phyloP scores from a whole-genome alignment of 2,329 filamentous ascomycete species.

The Byssoonygena ceratinophila region DNA sequence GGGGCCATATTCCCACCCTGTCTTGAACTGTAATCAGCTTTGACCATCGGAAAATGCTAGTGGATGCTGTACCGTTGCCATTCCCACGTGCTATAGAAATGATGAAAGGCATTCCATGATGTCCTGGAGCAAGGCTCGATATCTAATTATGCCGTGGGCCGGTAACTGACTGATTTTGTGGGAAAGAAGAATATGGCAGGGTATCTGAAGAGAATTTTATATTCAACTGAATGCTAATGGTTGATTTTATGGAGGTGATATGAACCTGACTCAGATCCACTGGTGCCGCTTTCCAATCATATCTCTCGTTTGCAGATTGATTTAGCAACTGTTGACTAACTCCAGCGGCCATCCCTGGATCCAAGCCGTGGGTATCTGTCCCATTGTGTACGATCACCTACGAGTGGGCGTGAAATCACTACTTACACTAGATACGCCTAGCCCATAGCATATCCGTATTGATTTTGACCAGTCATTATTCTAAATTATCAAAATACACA shows the following conservation, averaged over 20 bases:
- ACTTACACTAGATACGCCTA: neutral
- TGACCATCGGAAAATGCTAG: conserved; percentile 5
- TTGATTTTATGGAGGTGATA: too few relatives aligned
- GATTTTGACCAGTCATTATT: neutral
- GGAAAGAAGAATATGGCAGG: neutral
- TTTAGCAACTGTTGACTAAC: neutral
- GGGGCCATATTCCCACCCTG: neutral
- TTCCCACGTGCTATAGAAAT: conserved; percentile 2
- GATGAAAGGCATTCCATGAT: neutral
- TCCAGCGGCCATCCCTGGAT: neutral
- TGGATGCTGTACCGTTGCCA: neutral
- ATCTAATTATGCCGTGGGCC: neutral
- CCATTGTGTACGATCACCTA: neutral
- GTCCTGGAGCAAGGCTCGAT: neutral
- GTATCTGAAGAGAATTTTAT: too few relatives aligned
- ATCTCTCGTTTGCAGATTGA: neutral
- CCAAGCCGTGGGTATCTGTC: neutral
- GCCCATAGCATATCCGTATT: neutral
- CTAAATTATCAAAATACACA: neutral
- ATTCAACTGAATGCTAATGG: too few relatives aligned
- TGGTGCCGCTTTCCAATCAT: neutral
- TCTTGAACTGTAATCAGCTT: conserved; percentile 12
- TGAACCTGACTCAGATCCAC: neutral
- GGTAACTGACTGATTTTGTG: neutral
- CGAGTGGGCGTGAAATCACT: neutral